Evolutionary conservation across 2,329 filamentous ascomycete species (phyloP).

Genomic region (Dothistroma pini): DNA sequence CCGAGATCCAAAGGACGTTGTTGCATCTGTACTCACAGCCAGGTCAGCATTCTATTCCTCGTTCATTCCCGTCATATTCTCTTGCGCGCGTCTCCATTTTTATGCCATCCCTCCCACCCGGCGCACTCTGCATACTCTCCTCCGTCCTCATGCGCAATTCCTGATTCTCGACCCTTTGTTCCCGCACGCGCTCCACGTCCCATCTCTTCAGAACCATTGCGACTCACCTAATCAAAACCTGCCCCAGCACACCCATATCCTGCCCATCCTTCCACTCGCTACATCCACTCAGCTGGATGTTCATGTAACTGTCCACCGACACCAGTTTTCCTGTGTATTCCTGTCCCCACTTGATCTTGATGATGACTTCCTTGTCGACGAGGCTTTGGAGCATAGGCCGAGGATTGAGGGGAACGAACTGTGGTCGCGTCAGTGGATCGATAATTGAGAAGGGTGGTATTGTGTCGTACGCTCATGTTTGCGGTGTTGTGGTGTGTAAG

Average conservation of each 20-base stretch:
- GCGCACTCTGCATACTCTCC: background rate
- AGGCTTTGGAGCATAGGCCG: constrained; percentile 93
- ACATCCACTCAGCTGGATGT: constrained; percentile 85
- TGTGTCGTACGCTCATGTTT: constrained; percentile 24
- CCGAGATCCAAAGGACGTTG: constrained; percentile 90
- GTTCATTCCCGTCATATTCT: background rate
- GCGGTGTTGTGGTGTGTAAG: constrained; percentile 9
- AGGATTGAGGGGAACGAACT: constrained; percentile 90
- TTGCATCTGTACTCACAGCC: constrained; percentile 64
- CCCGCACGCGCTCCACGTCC: background rate
- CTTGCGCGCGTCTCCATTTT: too few species aligned
- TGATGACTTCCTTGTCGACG: constrained; percentile 86
- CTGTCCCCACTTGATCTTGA: constrained; percentile 96
- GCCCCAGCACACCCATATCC: constrained; percentile 77
- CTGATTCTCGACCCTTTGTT: background rate
- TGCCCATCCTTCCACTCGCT: constrained; percentile 91
- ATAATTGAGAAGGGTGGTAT: background rate
- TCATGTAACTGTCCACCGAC: constrained; percentile 98
- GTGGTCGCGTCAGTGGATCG: constrained; percentile 1
- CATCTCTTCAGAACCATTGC: background rate
- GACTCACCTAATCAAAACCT: constrained; percentile 81
- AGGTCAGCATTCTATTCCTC: background rate
- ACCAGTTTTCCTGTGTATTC: constrained; percentile 95
- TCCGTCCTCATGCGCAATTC: background rate
- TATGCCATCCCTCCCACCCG: background rate